phyloP scores from a whole-genome alignment of 305 asterid genomes.

The Fraxinus sp. region DNA sequence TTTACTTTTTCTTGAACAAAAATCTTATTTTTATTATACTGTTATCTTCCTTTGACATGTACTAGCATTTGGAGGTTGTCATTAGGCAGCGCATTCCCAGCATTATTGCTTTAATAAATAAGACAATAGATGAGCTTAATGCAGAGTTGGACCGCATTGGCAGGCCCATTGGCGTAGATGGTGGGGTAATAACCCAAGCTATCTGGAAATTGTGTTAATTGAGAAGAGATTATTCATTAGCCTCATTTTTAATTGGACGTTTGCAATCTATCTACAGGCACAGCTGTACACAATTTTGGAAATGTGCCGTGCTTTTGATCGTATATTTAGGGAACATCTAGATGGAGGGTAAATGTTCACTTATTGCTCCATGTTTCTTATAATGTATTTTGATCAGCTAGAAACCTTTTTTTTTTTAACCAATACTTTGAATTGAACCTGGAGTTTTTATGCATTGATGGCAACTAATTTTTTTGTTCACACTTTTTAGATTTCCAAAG shows the following conservation, averaged over 20 bases:
- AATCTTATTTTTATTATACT: slow-evolving; percentile 2
- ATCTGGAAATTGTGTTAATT: slow-evolving; percentile 22
- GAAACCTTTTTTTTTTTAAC: background rate
- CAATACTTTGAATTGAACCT: background rate
- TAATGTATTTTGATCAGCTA: background rate
- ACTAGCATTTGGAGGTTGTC: slow-evolving; percentile 91
- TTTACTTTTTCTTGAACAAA: slow-evolving; percentile 15
- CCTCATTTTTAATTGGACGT: slow-evolving; percentile 20
- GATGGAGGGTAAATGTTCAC: slow-evolving; percentile 83
- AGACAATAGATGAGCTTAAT: slow-evolving; percentile 89
- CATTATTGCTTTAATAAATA: slow-evolving; percentile 85
- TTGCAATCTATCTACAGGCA: slow-evolving; percentile 56
- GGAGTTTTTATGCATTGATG: background rate
- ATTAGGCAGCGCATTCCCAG: slow-evolving; percentile 94
- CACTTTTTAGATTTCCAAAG: background rate
- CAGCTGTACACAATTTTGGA: slow-evolving; percentile 93
- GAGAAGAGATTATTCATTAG: background rate
- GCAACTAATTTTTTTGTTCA: background rate
- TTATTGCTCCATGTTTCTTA: slow-evolving; percentile 3
- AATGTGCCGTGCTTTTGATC: slow-evolving; percentile 96
- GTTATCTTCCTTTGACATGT: slow-evolving; percentile 27
- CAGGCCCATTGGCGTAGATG: slow-evolving; percentile 84
- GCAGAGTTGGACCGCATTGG: slow-evolving; percentile 96
- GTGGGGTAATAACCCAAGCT: slow-evolving; percentile 70
- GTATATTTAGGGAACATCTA: slow-evolving; percentile 78